Evolutionary conservation across 371 early-diverging fungal genomes (phyloP).

Genomic region (Mucor irregularis): DNA sequence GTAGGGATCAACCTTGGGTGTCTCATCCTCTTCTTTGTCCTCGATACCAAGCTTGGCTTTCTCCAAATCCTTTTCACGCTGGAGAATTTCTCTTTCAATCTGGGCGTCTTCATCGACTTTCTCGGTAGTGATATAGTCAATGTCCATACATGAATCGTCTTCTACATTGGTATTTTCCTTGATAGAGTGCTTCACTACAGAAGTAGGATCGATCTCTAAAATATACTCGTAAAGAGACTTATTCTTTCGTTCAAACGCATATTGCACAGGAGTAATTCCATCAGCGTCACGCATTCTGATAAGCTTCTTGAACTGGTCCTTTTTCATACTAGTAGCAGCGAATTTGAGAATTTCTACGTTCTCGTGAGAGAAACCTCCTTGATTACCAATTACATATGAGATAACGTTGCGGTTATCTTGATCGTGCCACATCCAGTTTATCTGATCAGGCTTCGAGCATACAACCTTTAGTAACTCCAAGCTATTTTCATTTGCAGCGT

Average conservation of each 20-base stretch:
- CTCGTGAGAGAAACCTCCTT: conserved; percentile 32
- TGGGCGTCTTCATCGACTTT: conserved; percentile 42
- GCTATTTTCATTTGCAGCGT: conserved; percentile 41
- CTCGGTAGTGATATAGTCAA: conserved; percentile 19
- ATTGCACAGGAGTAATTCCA: conserved; percentile 26
- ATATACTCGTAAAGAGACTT: conserved; percentile 10
- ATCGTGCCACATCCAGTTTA: conserved; percentile 41
- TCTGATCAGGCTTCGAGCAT: conserved; percentile 8
- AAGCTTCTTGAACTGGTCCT: not conserved
- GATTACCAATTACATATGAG: conserved; percentile 29
- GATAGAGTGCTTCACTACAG: not conserved
- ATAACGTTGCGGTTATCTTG: conserved; percentile 35
- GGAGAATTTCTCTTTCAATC: conserved; percentile 39
- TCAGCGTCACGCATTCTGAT: conserved; percentile 16
- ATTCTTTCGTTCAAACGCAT: conserved; percentile 21
- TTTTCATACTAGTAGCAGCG: not conserved
- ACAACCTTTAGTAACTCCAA: conserved; percentile 17
- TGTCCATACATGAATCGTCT: conserved; percentile 8
- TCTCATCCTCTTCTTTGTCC: conserved; percentile 14
- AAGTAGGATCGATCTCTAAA: not conserved
- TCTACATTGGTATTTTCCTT: not conserved
- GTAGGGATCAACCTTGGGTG: conserved; percentile 32
- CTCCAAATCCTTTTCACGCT: conserved; percentile 22
- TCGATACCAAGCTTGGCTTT: conserved; percentile 6
- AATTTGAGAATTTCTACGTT: conserved; percentile 38